Conservation (phyloP, 75 land plant genomes). For the Gnetum montanum region DNA sequence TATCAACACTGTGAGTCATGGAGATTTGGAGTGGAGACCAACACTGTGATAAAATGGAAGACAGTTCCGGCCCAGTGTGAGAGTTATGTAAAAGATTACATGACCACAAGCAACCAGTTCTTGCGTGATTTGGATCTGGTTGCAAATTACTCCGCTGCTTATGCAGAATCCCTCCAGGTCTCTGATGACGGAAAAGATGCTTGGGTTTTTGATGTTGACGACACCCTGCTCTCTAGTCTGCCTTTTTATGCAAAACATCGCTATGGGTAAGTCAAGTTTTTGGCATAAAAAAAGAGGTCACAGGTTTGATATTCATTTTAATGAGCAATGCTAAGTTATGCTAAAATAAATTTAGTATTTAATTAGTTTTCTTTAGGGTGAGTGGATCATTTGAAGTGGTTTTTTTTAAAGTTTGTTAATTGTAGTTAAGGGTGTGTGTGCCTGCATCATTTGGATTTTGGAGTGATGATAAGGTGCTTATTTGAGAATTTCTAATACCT, state of each 20-base stretch:
- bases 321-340: not conserved
- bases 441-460: too few species aligned
- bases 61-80: constrained; percentile 38
- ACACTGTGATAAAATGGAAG: constrained; percentile 35
- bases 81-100: constrained; percentile 35
- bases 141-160: constrained; percentile 19
- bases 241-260: constrained; percentile 40
- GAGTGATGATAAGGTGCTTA: too few species aligned
- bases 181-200: constrained; percentile 42
- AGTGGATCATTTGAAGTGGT: not conserved
- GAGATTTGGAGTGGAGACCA: constrained; percentile 38
- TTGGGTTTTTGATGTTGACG: constrained; percentile 88
- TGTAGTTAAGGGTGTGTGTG: too few species aligned
- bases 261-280: constrained; percentile 33
- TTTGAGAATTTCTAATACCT: too few species aligned
- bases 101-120: constrained; percentile 36
- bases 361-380: not conserved
- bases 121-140: constrained; percentile 30
- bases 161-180: constrained; percentile 13
- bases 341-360: not conserved
- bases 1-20: constrained; percentile 12
- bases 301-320: constrained; percentile 5
- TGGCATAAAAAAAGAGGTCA: constrained; percentile 14
- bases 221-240: constrained; percentile 66
- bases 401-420: not conserved